Base-by-base conservation (phyloP, 495 filamentous ascomycete species). In the Penicillium parvum region DNA sequence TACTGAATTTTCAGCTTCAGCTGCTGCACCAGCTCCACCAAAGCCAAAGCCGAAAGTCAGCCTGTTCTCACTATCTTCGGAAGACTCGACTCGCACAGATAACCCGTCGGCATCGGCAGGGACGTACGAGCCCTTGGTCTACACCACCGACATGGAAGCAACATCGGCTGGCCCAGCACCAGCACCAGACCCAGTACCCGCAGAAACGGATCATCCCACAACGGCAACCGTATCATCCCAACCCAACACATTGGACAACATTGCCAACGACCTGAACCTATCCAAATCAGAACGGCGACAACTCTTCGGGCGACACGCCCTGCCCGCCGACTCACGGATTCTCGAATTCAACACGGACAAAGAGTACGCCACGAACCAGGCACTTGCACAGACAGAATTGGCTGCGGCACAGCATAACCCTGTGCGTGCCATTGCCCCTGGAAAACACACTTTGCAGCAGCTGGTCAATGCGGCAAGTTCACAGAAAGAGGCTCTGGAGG, bases 361-460 rank as follows among this genome's bases (percentile, higher is more conserved):
- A 37, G 90, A 96, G 63, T 96, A 96, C 66, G 78, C 73, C 11
- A 76, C 82, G 41, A 96, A 96, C 63, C 83, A 91, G 63, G 69
- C 68, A 35, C 28, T 65, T 40, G 50, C 58, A 6, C 52, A 63
- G 29, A 65, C 69, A 9, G 65, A 73, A 17, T 63, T 92, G 22
- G 81, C 89, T 3, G 78, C 82, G 10, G 61, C 76, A 9, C 79
- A 79, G 43, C 87, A 91, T 56, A 89, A 90, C 47, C 86, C 89
- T 2, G 83, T 96, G 16, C 80, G 86, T 44, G 69, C 85, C 4
- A 86, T 96, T 57, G 82, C 84, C n/a, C 81, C 88, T 1, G 90
- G 88, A 35, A 95, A 95, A 66, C 88, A 94, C 61, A 88, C 78
- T 35, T 71, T 96, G 58, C 82, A 85, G 53, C 88, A 95, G 67